Percentiles rank a stretch among this genome's conserved stretches.
phyloP scores from a whole-genome alignment of 2,329 filamentous ascomycete genomes.

The Sporothrix schenckii region DNA sequence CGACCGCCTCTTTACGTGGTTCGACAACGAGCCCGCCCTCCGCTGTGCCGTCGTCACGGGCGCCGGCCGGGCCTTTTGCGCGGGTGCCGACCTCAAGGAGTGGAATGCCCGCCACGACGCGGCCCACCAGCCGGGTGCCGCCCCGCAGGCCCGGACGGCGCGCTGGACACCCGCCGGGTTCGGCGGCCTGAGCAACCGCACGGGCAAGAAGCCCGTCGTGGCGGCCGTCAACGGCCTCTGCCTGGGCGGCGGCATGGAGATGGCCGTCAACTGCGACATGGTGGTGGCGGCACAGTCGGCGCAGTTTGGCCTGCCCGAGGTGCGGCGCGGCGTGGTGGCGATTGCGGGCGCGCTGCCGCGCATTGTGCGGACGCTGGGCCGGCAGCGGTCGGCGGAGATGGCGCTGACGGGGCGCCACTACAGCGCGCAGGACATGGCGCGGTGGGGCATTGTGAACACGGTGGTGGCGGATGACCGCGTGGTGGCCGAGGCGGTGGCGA shows the following conservation, averaged over 20 bases:
- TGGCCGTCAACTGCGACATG: conserved; percentile 72
- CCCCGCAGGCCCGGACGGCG: not conserved
- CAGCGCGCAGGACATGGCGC: conserved; percentile 59
- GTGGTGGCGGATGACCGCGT: conserved; percentile 54
- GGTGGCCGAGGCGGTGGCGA: conserved; percentile 60
- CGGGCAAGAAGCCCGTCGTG: conserved; percentile 73
- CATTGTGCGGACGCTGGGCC: conserved; percentile 65
- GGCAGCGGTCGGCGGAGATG: conserved; percentile 71
- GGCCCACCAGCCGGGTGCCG: conserved; percentile 30
- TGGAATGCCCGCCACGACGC: conserved; percentile 52
- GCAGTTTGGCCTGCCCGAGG: conserved; percentile 71
- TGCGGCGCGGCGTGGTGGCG: conserved; percentile 69
- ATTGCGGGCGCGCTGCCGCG: conserved; percentile 71
- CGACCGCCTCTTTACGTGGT: conserved; percentile 55
- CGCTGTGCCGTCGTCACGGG: conserved; percentile 67
- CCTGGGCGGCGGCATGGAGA: conserved; percentile 76
- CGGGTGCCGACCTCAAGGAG: conserved; percentile 69
- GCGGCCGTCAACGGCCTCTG: conserved; percentile 76
- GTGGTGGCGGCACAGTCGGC: conserved; percentile 64
- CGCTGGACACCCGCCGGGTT: conserved; percentile 57
- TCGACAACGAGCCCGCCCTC: conserved; percentile 63
- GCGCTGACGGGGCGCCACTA: conserved; percentile 65
- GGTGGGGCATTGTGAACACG: conserved; percentile 72
- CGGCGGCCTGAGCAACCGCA: conserved; percentile 66
- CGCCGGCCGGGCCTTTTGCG: conserved; percentile 66